These are phyloP conservation scores for Cutaneotrichosporon daszewskae DNA, from an alignment of 1,284 basidiomycete genomes.

Conservation along the genomic window DNA sequence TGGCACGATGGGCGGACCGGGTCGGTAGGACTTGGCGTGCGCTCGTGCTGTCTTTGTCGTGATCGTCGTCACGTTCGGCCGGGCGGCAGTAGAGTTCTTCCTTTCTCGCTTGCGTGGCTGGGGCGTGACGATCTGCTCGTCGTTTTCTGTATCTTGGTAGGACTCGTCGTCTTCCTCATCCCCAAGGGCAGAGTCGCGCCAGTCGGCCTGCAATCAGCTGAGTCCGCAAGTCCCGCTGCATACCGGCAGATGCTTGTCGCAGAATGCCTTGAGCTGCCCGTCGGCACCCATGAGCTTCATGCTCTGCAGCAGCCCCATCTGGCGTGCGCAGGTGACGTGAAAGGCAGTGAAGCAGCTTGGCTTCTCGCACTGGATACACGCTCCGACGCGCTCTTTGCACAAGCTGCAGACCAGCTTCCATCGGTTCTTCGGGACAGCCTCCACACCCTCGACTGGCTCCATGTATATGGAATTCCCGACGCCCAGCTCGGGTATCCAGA, in stretches of 20 bases:
- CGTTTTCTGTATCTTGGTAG: constrained; percentile 40
- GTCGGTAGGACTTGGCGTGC: constrained; percentile 53
- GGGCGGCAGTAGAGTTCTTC: constrained; percentile 13
- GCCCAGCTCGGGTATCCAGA: constrained; percentile 94
- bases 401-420: constrained; percentile 95
- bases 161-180: constrained; percentile 32
- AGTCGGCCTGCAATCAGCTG: constrained; percentile 18
- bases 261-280: constrained; percentile 63
- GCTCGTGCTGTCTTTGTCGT: constrained; percentile 52
- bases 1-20: constrained; percentile 54
- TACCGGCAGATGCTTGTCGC: constrained; percentile 84
- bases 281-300: constrained; percentile 66
- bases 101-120: constrained; percentile 9
- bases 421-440: constrained; percentile 79
- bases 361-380: constrained; percentile 96
- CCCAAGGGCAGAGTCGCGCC: constrained; percentile 12
- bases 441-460: constrained; percentile 92
- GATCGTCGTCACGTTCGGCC: constrained; percentile 13
- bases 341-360: constrained; percentile 87
- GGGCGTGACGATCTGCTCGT: constrained; percentile 32
- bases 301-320: constrained; percentile 70
- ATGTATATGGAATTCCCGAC: constrained; percentile 95
- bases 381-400: constrained; percentile 75
- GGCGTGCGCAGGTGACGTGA: constrained; percentile 89
- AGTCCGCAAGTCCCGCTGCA: constrained; percentile 31